These are phyloP conservation scores for Cryoendolithus antarcticus DNA, from an alignment of 2,329 filamentous ascomycete species.

Conservation along the genomic window DNA sequence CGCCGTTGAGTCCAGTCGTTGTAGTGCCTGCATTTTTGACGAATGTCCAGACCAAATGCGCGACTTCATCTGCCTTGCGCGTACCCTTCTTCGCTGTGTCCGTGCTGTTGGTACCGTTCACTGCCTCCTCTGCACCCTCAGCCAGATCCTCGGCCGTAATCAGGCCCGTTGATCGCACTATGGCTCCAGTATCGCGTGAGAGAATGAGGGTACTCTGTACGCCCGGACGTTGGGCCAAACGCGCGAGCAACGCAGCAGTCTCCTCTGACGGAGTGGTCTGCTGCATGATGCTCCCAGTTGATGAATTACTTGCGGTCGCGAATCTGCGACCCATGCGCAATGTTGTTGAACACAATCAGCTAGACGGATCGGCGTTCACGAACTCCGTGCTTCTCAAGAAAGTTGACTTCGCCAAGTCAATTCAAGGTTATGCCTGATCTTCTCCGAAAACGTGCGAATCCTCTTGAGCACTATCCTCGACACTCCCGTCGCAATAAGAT, in stretches of 20 bases:
- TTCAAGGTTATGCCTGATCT: too few relatives aligned
- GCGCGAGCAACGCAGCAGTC: conserved; percentile 51
- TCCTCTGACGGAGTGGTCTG: conserved; percentile 36
- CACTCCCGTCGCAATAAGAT: too few relatives aligned
- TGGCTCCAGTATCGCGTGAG: conserved; percentile 57
- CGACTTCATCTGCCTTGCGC: conserved; percentile 55
- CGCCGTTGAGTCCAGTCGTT: conserved; percentile 59
- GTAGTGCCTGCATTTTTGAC: conserved; percentile 57
- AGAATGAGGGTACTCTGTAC: conserved; percentile 68
- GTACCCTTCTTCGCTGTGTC: conserved; percentile 27
- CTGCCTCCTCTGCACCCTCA: conserved; percentile 27
- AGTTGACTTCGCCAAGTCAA: too few relatives aligned
- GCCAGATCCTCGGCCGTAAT: conserved; percentile 45
- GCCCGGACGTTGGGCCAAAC: conserved; percentile 63
- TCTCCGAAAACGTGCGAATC: too few relatives aligned
- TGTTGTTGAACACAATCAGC: too few relatives aligned
- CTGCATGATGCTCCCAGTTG: conserved; percentile 19
- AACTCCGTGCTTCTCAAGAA: too few relatives aligned
- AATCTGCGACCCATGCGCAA: too few relatives aligned
- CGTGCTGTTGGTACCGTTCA: conserved; percentile 10
- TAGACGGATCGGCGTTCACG: too few relatives aligned
- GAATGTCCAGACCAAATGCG: conserved; percentile 64
- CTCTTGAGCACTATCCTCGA: too few relatives aligned
- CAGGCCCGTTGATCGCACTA: conserved; percentile 63
- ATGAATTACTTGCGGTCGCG: too few relatives aligned